Conservation (phyloP, 1,284 basidiomycete genomes). For the Coniferiporia weirii region DNA sequence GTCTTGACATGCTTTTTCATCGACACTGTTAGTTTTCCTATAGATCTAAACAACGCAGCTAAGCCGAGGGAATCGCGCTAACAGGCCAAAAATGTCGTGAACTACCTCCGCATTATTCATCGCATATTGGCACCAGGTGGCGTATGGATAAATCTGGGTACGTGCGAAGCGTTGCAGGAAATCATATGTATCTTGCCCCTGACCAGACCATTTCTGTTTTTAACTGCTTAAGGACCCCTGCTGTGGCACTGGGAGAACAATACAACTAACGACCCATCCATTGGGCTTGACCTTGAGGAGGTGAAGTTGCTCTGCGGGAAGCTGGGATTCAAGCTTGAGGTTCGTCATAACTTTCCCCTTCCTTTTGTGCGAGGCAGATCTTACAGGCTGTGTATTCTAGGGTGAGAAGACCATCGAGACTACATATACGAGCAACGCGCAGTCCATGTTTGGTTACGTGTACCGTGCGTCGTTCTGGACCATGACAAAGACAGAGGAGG, state of each 20-base stretch:
- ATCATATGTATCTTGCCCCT: not conserved
- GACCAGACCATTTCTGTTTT: not conserved
- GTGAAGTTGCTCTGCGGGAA: slow-evolving; percentile 69
- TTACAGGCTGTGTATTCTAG: slow-evolving; percentile 36
- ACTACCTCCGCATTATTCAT: slow-evolving; percentile 82
- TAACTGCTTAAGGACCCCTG: slow-evolving; percentile 60
- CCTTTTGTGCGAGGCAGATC: not conserved
- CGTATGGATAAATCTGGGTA: slow-evolving; percentile 87
- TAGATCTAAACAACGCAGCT: slow-evolving; percentile 1
- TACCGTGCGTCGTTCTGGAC: slow-evolving; percentile 86
- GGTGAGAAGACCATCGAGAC: slow-evolving; percentile 77
- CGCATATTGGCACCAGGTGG: slow-evolving; percentile 76
- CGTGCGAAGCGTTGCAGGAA: slow-evolving; percentile 6
- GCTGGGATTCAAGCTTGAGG: slow-evolving; percentile 82
- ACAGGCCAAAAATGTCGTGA: slow-evolving; percentile 88
- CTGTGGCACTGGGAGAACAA: slow-evolving; percentile 98
- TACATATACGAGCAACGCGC: slow-evolving; percentile 82
- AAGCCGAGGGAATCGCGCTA: not conserved
- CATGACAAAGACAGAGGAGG: slow-evolving; percentile 54
- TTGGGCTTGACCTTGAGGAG: slow-evolving; percentile 89
- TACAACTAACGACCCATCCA: slow-evolving; percentile 68
- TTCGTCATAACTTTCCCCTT: slow-evolving; percentile 34
- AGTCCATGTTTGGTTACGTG: slow-evolving; percentile 84
- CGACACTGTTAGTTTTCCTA: slow-evolving; percentile 65
- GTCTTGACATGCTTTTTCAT: slow-evolving; percentile 97